Evolutionary conservation across 2,329 filamentous ascomycete species (phyloP).

Genomic region (Periglandula ipomoeae): DNA sequence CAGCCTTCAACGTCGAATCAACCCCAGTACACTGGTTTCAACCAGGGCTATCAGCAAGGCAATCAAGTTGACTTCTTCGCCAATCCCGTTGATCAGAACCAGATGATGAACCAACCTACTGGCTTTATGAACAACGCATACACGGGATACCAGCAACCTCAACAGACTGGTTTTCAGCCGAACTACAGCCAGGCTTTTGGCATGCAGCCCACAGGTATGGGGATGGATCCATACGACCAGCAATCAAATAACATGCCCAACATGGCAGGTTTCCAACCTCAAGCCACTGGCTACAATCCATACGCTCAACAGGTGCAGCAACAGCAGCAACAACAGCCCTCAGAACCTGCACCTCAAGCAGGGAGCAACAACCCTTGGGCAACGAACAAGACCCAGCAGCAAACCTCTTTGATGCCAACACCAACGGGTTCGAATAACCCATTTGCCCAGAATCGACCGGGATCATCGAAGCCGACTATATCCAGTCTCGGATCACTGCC

Average conservation of each 20-base stretch:
- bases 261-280: constrained; percentile 38
- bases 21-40: constrained; percentile 78
- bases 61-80: constrained; percentile 95
- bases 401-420: constrained; percentile 62
- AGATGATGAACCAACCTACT: constrained; percentile 70
- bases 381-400: constrained; percentile 45
- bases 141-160: constrained; percentile 40
- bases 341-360: constrained; percentile 57
- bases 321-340: constrained; percentile 26
- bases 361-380: constrained; percentile 96
- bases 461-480: constrained; percentile 43
- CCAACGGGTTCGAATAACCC: constrained; percentile 97
- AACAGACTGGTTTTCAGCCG: constrained; percentile 42
- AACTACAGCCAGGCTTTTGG: constrained; percentile 61
- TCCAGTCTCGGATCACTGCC: constrained; percentile 67
- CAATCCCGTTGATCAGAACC: constrained; percentile 74
- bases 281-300: constrained; percentile 46
- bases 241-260: constrained; percentile 20
- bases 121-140: constrained; percentile 55
- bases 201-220: constrained; percentile 50
- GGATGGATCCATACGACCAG: constrained; percentile 60
- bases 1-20: constrained; percentile 38
- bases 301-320: constrained; percentile 37
- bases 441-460: constrained; percentile 71
- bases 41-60: constrained; percentile 96